Conservation (phyloP, 441 rosid species). For the Pelargonium myrrhifolium region DNA sequence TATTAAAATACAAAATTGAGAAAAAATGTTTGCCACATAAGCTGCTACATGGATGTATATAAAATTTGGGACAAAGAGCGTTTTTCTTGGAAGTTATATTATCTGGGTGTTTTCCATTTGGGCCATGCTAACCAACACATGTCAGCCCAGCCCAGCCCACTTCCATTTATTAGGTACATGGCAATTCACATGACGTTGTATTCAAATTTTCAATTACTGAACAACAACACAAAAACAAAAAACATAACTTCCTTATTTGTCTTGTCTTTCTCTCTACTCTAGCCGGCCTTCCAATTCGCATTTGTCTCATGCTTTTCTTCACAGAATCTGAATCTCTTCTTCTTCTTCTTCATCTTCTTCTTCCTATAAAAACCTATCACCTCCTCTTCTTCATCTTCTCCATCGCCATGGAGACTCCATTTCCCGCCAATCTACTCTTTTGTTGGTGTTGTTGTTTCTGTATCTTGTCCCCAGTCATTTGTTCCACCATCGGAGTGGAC, state of each 20-base stretch:
- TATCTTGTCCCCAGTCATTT: conserved; percentile 18
- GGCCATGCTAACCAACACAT: too few species aligned
- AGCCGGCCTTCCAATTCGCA: not conserved
- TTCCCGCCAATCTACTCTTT: not conserved
- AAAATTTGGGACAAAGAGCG: too few species aligned
- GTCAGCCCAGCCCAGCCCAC: too few species aligned
- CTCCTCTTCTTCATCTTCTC: conserved; percentile 3
- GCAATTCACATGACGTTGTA: too few species aligned
- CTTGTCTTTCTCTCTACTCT: not conserved
- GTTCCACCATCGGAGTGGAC: conserved; percentile 53
- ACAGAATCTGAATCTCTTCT: conserved; percentile 5
- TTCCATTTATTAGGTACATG: too few species aligned
- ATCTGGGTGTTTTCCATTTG: too few species aligned
- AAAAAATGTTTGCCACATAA: too few species aligned
- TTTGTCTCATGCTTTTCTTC: conserved; percentile 5
- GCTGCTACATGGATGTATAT: too few species aligned
- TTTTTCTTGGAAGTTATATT: too few species aligned
- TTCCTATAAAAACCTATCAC: not conserved
- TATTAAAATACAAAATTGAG: too few species aligned
- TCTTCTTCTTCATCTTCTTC: not conserved
- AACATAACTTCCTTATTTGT: not conserved
- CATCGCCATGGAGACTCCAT: not conserved
- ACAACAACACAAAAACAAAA: not conserved
- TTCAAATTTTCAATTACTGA: too few species aligned
- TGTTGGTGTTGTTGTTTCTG: not conserved